These are phyloP conservation scores for Populus simonii DNA, from an alignment of 345 rosid genomes.

Conservation along the genomic window DNA sequence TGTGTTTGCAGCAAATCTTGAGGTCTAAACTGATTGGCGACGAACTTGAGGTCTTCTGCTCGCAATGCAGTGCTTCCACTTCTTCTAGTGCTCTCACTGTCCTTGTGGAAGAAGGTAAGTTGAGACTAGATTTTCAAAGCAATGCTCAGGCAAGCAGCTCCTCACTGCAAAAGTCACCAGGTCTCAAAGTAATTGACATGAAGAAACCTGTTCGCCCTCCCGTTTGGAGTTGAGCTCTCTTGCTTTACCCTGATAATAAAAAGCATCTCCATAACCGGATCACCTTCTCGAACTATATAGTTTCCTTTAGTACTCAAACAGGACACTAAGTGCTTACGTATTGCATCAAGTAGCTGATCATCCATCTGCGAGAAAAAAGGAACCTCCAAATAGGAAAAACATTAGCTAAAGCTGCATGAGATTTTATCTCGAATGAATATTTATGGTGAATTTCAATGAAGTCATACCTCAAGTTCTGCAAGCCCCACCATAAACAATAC, in stretches of 20 bases:
- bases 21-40: constrained; percentile 85
- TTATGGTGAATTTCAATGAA: background rate
- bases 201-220: constrained; percentile 96
- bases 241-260: constrained; percentile 81
- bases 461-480: constrained; percentile 79
- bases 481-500: constrained; percentile 88
- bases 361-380: constrained; percentile 93
- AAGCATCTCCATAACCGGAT: constrained; percentile 87
- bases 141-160: constrained; percentile 94
- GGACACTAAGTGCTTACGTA: constrained; percentile 78
- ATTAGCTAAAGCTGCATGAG: background rate
- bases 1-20: constrained; percentile 72
- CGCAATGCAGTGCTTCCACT: constrained; percentile 89
- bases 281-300: constrained; percentile 87
- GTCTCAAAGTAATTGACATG: constrained; percentile 66
- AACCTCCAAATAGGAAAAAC: constrained; percentile 48
- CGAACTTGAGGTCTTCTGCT: constrained; percentile 88
- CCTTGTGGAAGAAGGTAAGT: constrained; percentile 85
- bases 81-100: constrained; percentile 79
- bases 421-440: background rate
- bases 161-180: constrained; percentile 91
- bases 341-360: constrained; percentile 88
- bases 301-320: constrained; percentile 77
- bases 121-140: constrained; percentile 70
- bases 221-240: constrained; percentile 90